These are phyloP conservation scores for Euphorbia peplus DNA, from an alignment of 345 rosid genomes.

Conservation along the genomic window DNA sequence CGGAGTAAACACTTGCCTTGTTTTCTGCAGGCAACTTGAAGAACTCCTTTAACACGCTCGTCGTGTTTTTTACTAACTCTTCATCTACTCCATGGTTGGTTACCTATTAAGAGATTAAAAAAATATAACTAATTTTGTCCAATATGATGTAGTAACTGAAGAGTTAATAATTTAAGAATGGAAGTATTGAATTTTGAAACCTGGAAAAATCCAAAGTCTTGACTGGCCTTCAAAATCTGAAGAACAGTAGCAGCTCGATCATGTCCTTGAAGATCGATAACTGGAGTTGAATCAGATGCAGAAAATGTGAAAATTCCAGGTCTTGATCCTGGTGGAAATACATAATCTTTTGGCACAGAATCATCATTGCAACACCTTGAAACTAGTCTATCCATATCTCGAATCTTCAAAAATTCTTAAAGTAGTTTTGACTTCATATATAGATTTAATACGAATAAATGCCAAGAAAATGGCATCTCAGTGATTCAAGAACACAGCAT, in stretches of 20 bases:
- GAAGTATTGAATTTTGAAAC: conserved; percentile 15
- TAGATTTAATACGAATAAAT: too few relatives aligned
- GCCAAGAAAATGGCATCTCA: too few relatives aligned
- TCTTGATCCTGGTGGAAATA: conserved; percentile 30
- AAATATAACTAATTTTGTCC: too few relatives aligned
- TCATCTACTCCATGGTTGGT: conserved; percentile 37
- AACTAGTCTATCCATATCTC: conserved; percentile 27
- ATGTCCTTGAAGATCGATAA: conserved; percentile 27
- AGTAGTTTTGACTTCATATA: too few relatives aligned
- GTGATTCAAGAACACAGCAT: too few relatives aligned
- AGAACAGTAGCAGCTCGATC: background rate
- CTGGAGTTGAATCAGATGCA: conserved; percentile 23
- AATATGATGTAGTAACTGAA: too few relatives aligned
- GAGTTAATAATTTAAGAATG: too few relatives aligned
- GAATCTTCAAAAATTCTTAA: too few relatives aligned
- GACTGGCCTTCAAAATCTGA: conserved; percentile 31
- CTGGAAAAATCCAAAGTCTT: conserved; percentile 42
- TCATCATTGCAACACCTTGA: conserved; percentile 25
- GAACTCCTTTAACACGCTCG: conserved; percentile 28
- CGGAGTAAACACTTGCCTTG: conserved; percentile 19
- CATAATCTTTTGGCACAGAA: conserved; percentile 30
- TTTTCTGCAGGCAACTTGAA: conserved; percentile 29
- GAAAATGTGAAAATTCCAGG: conserved; percentile 26
- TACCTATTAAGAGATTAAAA: conserved; percentile 10
- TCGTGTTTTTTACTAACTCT: conserved; percentile 22